Evolutionary conservation across 768 basidiomycete species (phyloP).

Genomic region (Gelatoporia subvermispora): DNA sequence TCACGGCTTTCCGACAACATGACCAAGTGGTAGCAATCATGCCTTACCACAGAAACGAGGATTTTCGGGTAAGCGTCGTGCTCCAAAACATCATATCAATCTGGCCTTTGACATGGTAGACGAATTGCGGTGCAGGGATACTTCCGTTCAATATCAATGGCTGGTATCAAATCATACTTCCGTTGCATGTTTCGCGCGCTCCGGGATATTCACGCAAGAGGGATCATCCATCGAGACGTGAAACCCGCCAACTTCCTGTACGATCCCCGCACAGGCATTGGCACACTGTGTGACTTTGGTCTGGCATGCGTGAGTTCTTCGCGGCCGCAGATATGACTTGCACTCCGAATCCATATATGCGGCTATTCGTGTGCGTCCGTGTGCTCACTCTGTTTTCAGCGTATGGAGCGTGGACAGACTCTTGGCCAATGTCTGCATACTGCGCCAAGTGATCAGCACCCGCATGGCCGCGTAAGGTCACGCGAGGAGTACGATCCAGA

Average conservation of each 20-base stretch:
- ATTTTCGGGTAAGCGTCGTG: constrained; percentile 75
- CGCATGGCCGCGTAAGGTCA: constrained; percentile 60
- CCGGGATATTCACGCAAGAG: constrained; percentile 79
- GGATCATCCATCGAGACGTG: constrained; percentile 93
- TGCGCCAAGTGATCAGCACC: constrained; percentile 48
- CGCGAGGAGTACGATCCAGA: constrained; percentile 43
- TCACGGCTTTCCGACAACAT: constrained; percentile 85
- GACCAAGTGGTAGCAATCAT: constrained; percentile 94
- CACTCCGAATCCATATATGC: background rate
- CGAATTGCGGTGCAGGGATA: constrained; percentile 52
- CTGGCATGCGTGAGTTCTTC: constrained; percentile 74
- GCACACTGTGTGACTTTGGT: constrained; percentile 92
- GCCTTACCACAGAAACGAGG: constrained; percentile 89
- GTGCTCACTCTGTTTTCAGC: constrained; percentile 30
- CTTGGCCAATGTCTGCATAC: constrained; percentile 77
- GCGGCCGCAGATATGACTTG: background rate
- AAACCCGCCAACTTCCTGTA: constrained; percentile 98
- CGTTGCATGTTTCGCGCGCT: constrained; percentile 87
- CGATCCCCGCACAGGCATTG: constrained; percentile 76
- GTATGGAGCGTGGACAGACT: constrained; percentile 45
- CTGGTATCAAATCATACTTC: constrained; percentile 80
- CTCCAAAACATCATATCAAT: no score
- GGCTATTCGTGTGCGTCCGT: no score
- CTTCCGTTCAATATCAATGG: constrained; percentile 67
- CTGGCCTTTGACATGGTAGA: constrained; percentile 13